These are phyloP conservation scores for Tuber aestivum DNA, from an alignment of 495 filamentous ascomycete species.

Conservation along the genomic window DNA sequence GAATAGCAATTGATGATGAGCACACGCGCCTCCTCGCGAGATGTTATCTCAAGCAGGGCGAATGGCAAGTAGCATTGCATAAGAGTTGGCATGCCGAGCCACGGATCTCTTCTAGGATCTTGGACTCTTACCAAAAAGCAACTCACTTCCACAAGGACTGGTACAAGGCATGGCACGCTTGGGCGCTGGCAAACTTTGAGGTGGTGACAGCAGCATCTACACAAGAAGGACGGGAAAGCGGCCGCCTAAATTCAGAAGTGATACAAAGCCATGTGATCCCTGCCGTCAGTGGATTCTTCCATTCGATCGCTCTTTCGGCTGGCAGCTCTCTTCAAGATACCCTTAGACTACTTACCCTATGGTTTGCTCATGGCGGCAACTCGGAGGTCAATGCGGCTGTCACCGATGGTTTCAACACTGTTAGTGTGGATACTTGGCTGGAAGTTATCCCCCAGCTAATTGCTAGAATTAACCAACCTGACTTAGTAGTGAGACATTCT, in stretches of 20 bases:
- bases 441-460: conserved; percentile 97
- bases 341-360: conserved; percentile 81
- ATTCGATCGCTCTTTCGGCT: conserved; percentile 83
- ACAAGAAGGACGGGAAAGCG: conserved; percentile 34
- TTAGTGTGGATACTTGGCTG: conserved; percentile 96
- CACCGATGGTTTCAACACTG: conserved; percentile 78
- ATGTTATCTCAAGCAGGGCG: conserved; percentile 89
- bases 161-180: conserved; percentile 99
- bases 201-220: conserved; percentile 61
- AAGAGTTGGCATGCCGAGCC: conserved; percentile 40
- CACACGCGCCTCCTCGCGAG: conserved; percentile 78
- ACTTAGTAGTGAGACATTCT: conserved; percentile 71
- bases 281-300: conserved; percentile 89
- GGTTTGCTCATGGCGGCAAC: conserved; percentile 89
- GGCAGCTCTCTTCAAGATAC: conserved; percentile 94
- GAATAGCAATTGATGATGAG: conserved; percentile 47
- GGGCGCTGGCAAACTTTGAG: conserved; percentile 98
- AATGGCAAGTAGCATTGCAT: conserved; percentile 75
- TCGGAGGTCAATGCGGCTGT: conserved; percentile 80
- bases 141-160: conserved; percentile 86
- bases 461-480: conserved; percentile 92
- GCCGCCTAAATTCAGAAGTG: conserved; percentile 53
- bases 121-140: conserved; percentile 79
- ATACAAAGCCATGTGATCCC: conserved; percentile 86
- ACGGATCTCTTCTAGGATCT: conserved; percentile 56